Evolutionary conservation across 129 eudicot species (phyloP).

Genomic region (Kitagawia praeruptora): DNA sequence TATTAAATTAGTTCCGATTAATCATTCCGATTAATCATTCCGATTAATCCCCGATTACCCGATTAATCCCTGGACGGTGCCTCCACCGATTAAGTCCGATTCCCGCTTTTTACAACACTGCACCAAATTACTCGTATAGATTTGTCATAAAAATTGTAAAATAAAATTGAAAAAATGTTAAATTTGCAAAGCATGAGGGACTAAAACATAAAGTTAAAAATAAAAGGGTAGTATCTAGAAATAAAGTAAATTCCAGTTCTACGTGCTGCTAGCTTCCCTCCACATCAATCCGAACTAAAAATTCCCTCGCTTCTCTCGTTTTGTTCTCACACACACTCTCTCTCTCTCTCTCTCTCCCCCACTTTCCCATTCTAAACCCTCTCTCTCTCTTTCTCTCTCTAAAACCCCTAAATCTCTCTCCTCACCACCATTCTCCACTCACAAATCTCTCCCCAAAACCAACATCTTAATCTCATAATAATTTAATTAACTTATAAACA

Average conservation of each 20-base stretch:
- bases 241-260: not conserved
- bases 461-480: not conserved
- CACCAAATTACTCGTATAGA: no score
- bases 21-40: no score
- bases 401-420: constrained; percentile 22
- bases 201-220: not conserved
- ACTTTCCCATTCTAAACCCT: constrained; percentile 31
- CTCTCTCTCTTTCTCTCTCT: constrained; percentile 18
- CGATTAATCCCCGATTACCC: no score
- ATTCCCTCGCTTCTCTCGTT: constrained; percentile 90
- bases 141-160: no score
- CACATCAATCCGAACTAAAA: constrained; percentile 91
- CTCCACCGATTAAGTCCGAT: no score
- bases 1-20: no score
- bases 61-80: no score
- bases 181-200: not conserved
- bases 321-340: constrained; percentile 25
- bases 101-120: no score
- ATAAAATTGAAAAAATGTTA: not conserved
- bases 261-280: constrained; percentile 60
- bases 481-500: not conserved
- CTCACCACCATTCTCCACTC: constrained; percentile 22
- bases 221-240: not conserved
- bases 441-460: not conserved
- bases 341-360: constrained; percentile 23